Base-by-base conservation (phyloP, 768 basidiomycete species). In the Rhodosporidiobolus odoratus region DNA sequence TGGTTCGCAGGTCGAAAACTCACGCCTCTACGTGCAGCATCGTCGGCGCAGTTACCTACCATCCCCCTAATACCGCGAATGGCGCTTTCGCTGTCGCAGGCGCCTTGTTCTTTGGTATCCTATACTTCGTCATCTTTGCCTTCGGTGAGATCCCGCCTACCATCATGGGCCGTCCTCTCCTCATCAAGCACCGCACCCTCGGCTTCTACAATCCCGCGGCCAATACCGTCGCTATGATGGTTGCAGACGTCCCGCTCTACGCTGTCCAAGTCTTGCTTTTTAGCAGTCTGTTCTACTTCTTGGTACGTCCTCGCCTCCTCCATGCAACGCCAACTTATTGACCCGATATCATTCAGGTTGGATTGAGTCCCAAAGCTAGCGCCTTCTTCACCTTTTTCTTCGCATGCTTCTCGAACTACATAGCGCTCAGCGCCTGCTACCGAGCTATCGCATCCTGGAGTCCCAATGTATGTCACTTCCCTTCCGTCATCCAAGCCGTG, bases 21-120 rank as follows among this genome's bases (percentile, higher is more conserved):
- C n/a, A n/a, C n/a, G n/a, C n/a, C n/a, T n/a, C n/a, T n/a, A n/a
- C n/a, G n/a, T n/a, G 80, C 71, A 43, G 43, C 54, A 82, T 85
- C 61, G 82, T 87, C 50, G 88, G 88, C 34, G 86, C 85, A 0
- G 83, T 88, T 30, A 90, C 88, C 81, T 81, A 85, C 65, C 80
- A 83, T 23, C 79, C 86, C 27, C 80, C 84, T 0, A 79, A 84
- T 6, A 80, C 81, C 15, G 88, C 89, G 1, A 79, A 81, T 25
- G 85, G 84, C 15, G 86, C 84, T 74, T 90, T 88, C 81, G 86
- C 88, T 25, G 84, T 89, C n/a, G 89, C 88, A 45, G 86, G 89
- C 79, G 82, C 87, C 23, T 80, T 91, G 19, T 90, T 88, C 83
- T 89, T 90, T 84, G 86, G 17, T 4, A 50, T 71, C 19, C 43